phyloP scores from a whole-genome alignment of 2,329 filamentous ascomycete genomes.

The Paracoccidioides lutzii region DNA sequence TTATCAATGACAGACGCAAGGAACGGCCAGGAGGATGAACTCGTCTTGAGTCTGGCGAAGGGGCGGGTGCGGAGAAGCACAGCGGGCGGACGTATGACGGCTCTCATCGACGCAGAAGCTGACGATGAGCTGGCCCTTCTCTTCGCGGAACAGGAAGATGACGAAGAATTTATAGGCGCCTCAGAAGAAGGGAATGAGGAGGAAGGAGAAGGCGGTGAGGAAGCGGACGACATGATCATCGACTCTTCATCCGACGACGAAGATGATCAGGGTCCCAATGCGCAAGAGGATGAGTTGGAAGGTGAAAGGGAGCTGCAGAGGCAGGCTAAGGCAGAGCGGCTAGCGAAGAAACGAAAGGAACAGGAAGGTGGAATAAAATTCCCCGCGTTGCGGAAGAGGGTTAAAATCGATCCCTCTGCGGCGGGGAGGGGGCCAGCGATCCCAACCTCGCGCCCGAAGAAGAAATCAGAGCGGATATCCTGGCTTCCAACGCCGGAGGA shows the following conservation, averaged over 20 bases:
- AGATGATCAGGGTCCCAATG: slow-evolving; percentile 53
- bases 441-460: slow-evolving; percentile 41
- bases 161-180: slow-evolving; percentile 31
- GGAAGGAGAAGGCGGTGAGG: slow-evolving; percentile 36
- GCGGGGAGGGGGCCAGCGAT: slow-evolving; percentile 18
- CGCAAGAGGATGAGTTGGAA: slow-evolving; percentile 53
- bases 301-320: slow-evolving; percentile 80
- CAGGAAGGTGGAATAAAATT: slow-evolving; percentile 56
- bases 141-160: slow-evolving; percentile 63
- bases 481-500: slow-evolving; percentile 55
- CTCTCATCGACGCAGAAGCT: slow-evolving; percentile 61
- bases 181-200: slow-evolving; percentile 47
- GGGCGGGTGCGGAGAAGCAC: slow-evolving; percentile 64
- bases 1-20: neutral
- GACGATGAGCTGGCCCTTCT: slow-evolving; percentile 56
- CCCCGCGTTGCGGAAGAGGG: slow-evolving; percentile 51
- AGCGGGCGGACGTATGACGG: slow-evolving; percentile 72
- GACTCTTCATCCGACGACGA: slow-evolving; percentile 77
- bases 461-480: slow-evolving; percentile 57
- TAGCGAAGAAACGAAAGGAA: slow-evolving; percentile 67
- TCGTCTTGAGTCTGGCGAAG: slow-evolving; percentile 49
- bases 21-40: neutral
- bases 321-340: slow-evolving; percentile 55
- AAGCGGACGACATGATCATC: slow-evolving; percentile 65
- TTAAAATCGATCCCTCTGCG: slow-evolving; percentile 44